A percentile compares a stretch with the other conserved stretches of the same genome.
These are phyloP conservation scores for Neurospora sp. DNA, from an alignment of 495 filamentous ascomycete genomes.

Conservation along the genomic window DNA sequence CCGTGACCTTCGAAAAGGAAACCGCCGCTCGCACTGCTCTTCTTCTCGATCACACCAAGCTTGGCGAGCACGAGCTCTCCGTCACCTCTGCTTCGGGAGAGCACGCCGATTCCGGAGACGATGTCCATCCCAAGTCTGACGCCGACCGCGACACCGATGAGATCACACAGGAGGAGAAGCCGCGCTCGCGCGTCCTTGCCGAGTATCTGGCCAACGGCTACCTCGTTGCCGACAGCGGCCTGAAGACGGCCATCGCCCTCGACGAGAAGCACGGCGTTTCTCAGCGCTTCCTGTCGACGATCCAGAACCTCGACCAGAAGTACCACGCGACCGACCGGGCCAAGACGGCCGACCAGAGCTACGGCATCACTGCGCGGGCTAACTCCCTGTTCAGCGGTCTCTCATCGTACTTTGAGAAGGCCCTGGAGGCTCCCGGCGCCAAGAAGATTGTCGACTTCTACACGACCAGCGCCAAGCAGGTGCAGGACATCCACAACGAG, in stretches of 20 bases:
- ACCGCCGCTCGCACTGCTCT: slow-evolving; percentile 93
- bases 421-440: slow-evolving; percentile 72
- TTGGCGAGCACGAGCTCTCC: slow-evolving; percentile 69
- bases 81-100: slow-evolving; percentile 47
- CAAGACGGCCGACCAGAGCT: slow-evolving; percentile 61
- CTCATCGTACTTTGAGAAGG: slow-evolving; percentile 80
- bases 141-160: slow-evolving; percentile 48
- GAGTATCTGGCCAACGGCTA: slow-evolving; percentile 97
- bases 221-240: slow-evolving; percentile 68
- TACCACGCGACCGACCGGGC: slow-evolving; percentile 73
- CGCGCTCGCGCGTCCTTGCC: slow-evolving; percentile 79
- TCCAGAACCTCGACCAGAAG: slow-evolving; percentile 69
- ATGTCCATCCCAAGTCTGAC: slow-evolving; percentile 42
- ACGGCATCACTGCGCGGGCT: slow-evolving; percentile 61
- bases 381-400: slow-evolving; percentile 55
- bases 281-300: slow-evolving; percentile 59
- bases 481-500: slow-evolving; percentile 86
- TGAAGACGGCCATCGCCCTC: slow-evolving; percentile 75
- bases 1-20: slow-evolving; percentile 91
- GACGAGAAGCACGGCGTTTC: slow-evolving; percentile 88
- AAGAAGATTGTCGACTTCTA: slow-evolving; percentile 83
- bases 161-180: slow-evolving; percentile 88
- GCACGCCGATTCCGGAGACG: slow-evolving; percentile 44
- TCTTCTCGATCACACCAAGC: slow-evolving; percentile 89
- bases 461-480: slow-evolving; percentile 66